These are phyloP conservation scores for Vicia faba DNA, from an alignment of 306 rosid species.

Conservation along the genomic window DNA sequence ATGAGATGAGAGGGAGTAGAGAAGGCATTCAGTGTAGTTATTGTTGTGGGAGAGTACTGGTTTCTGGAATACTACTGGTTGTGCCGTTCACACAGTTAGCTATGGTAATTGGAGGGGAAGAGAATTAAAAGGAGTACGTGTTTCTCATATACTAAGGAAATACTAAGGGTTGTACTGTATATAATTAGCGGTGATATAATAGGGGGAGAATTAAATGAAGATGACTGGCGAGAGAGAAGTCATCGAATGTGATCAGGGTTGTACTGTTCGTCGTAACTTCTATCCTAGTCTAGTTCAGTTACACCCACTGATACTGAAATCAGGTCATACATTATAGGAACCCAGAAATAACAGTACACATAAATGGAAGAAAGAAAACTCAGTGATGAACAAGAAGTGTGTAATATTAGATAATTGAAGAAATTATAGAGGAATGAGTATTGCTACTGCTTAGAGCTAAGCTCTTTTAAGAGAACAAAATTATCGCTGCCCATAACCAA, in stretches of 20 bases:
- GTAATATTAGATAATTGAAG: not conserved
- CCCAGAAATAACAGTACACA: not conserved
- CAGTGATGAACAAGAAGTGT: not conserved
- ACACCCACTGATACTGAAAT: conserved; percentile 3
- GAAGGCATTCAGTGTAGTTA: not conserved
- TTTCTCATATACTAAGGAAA: not conserved
- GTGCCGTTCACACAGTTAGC: not conserved
- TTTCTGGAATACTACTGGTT: not conserved
- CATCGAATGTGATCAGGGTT: not conserved
- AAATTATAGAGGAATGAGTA: not conserved
- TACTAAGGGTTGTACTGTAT: not conserved
- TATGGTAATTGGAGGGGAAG: not conserved
- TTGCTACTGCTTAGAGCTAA: not conserved
- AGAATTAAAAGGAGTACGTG: not conserved
- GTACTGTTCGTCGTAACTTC: not conserved
- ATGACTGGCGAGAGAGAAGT: not conserved
- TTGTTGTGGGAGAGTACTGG: not conserved
- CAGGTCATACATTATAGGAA: not conserved
- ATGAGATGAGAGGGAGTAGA: not conserved
- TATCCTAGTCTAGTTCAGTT: not conserved
- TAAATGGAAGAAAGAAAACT: not conserved
- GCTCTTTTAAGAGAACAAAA: not conserved
- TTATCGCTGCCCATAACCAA: not conserved
- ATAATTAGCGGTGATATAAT: not conserved
- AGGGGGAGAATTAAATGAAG: not conserved